phyloP scores from a whole-genome alignment of 2,329 filamentous ascomycete genomes.

The Cladobotryum mycophilum region DNA sequence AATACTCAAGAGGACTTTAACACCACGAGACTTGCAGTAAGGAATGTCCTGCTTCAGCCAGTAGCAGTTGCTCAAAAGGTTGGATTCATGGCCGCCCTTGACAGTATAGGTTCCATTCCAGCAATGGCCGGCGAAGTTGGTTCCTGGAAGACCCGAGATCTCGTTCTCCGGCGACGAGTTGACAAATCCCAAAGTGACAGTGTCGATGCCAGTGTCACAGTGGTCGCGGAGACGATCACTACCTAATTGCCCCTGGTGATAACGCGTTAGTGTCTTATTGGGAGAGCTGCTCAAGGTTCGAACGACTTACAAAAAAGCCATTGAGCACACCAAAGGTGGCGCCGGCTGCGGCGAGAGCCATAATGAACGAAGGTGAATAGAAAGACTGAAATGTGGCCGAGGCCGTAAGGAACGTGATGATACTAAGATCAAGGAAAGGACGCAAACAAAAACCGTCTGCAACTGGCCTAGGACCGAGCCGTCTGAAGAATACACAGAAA shows the following conservation, averaged over 20 bases:
- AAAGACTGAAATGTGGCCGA: constrained; percentile 31
- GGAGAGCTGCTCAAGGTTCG: background rate
- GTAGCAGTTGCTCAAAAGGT: constrained; percentile 30
- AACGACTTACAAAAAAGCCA: constrained; percentile 33
- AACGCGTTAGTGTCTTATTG: constrained; percentile 4
- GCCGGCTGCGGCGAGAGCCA: constrained; percentile 21
- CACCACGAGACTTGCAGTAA: constrained; percentile 34
- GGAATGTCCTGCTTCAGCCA: constrained; percentile 33
- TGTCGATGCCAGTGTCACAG: constrained; percentile 33
- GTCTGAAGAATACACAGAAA: constrained; percentile 22
- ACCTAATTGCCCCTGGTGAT: constrained; percentile 29
- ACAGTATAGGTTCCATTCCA: constrained; percentile 21
- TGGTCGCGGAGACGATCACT: constrained; percentile 26
- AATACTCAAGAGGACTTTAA: constrained; percentile 39
- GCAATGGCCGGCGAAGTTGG: constrained; percentile 36
- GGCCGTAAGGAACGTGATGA: constrained; percentile 28
- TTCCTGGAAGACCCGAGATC: constrained; percentile 29
- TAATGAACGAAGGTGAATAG: constrained; percentile 13
- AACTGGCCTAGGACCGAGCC: constrained; percentile 25
- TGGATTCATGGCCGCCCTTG: constrained; percentile 18
- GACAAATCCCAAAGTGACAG: constrained; percentile 33
- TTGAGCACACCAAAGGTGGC: constrained; percentile 28
- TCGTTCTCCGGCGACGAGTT: constrained; percentile 32
- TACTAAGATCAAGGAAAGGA: constrained; percentile 33
- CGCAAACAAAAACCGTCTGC: constrained; percentile 32